Percentiles rank a stretch among this genome's conserved stretches.
Conservation (phyloP, 441 rosid genomes). For the Croton laevigatus region DNA sequence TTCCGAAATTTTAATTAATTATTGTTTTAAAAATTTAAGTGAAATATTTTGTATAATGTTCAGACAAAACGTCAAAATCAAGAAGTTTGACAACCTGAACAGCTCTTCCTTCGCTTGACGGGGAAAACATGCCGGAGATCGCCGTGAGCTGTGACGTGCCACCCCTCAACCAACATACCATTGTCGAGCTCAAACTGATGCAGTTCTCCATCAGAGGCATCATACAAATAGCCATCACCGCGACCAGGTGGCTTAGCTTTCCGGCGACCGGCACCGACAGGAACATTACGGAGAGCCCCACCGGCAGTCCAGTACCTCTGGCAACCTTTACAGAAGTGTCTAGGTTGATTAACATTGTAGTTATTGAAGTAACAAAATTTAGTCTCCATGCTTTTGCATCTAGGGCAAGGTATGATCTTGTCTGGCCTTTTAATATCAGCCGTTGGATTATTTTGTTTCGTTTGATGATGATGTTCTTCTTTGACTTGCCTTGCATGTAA, state of each 20-base stretch:
- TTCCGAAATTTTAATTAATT: too few species aligned
- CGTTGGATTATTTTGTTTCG: slow-evolving; percentile 29
- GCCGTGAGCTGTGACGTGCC: slow-evolving; percentile 46
- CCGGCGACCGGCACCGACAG: slow-evolving; percentile 90
- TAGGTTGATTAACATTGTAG: slow-evolving; percentile 92
- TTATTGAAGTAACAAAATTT: slow-evolving; percentile 93
- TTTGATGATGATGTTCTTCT: slow-evolving; percentile 27
- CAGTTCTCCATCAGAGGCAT: slow-evolving; percentile 27
- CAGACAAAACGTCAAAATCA: slow-evolving; percentile 23
- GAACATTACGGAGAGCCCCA: slow-evolving; percentile 90
- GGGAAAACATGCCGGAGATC: slow-evolving; percentile 58
- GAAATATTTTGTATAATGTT: slow-evolving; percentile 7
- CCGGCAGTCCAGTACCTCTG: slow-evolving; percentile 98
- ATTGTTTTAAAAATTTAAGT: background rate
- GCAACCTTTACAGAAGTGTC: slow-evolving; percentile 92
- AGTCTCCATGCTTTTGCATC: slow-evolving; percentile 95
- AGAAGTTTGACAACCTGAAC: slow-evolving; percentile 49
- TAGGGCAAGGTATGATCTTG: slow-evolving; percentile 81
- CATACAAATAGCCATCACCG: slow-evolving; percentile 35
- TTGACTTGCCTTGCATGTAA: slow-evolving; percentile 46
- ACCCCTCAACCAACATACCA: slow-evolving; percentile 51
- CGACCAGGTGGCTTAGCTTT: slow-evolving; percentile 58
- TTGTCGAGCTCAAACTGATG: slow-evolving; percentile 52
- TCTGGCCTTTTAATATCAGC: slow-evolving; percentile 60
- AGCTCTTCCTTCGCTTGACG: slow-evolving; percentile 54